A percentile compares a stretch with the other conserved stretches of the same genome.
Evolutionary conservation across 371 early-diverging fungal species (phyloP).

Genomic region (Mortierella sp.): DNA sequence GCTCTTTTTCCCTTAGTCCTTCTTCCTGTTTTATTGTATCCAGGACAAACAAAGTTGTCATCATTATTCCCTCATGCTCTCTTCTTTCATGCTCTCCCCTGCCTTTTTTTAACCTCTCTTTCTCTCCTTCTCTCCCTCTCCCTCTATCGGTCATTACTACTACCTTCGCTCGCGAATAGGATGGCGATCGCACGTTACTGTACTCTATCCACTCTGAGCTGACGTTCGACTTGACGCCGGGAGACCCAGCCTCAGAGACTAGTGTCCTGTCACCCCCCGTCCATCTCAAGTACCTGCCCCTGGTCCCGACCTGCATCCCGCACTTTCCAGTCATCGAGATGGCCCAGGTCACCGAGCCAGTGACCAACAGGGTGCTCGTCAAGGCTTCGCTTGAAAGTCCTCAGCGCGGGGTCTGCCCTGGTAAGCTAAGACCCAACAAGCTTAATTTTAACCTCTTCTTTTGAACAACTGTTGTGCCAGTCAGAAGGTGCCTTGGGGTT

Average conservation of each 20-base stretch:
- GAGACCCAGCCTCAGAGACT: conserved; percentile 18
- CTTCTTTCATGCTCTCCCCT: not conserved
- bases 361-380: conserved; percentile 22
- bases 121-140: not conserved
- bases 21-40: not conserved
- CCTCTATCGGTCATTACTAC: not conserved
- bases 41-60: not conserved
- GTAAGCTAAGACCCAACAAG: conserved; percentile 18
- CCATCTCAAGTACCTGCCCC: conserved; percentile 46
- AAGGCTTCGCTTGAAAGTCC: conserved; percentile 41
- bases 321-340: conserved; percentile 47
- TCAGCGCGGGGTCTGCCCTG: conserved; percentile 53
- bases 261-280: conserved; percentile 26
- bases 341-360: conserved; percentile 41
- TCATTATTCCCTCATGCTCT: conserved; percentile 13
- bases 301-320: conserved; percentile 47
- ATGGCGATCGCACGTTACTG: conserved; percentile 35
- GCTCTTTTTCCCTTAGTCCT: not conserved
- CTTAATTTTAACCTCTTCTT: not conserved
- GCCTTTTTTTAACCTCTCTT: not conserved
- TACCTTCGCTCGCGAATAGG: conserved; percentile 15
- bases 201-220: conserved; percentile 41
- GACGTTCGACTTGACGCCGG: conserved; percentile 34
- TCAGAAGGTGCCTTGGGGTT: not conserved
- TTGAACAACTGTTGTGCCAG: not conserved